A percentile compares a stretch with the other conserved stretches of the same genome.
Evolutionary conservation across 257 asterid genomes (phyloP).

Genomic region (Avicennia marina): DNA sequence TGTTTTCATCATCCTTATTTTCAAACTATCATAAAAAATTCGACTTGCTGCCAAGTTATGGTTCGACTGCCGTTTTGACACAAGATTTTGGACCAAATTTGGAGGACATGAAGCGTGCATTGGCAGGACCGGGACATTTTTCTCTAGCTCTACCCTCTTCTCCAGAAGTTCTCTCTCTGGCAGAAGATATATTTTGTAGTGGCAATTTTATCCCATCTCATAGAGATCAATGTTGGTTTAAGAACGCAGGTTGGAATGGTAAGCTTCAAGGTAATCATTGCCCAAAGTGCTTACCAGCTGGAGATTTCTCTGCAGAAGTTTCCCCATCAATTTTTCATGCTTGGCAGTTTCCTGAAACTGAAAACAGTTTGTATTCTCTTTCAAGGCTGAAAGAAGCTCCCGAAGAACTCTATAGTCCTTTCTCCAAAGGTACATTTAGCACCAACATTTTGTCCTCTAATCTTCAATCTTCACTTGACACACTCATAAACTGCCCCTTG

Average conservation of each 20-base stretch:
- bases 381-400: slow-evolving; percentile 21
- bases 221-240: slow-evolving; percentile 24
- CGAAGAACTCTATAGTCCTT: slow-evolving; percentile 17
- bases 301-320: slow-evolving; percentile 24
- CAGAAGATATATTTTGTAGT: slow-evolving; percentile 25
- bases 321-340: slow-evolving; percentile 20
- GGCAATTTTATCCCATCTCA: slow-evolving; percentile 18
- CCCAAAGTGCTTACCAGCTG: slow-evolving; percentile 31
- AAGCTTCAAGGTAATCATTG: slow-evolving; percentile 21
- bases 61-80: slow-evolving; percentile 17
- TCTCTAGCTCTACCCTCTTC: slow-evolving; percentile 32
- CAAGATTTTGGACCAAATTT: slow-evolving; percentile 26
- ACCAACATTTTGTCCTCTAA: slow-evolving; percentile 23
- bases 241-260: slow-evolving; percentile 17
- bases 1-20: slow-evolving; percentile 25
- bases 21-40: slow-evolving; percentile 22
- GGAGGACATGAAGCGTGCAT: slow-evolving; percentile 26
- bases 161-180: slow-evolving; percentile 24
- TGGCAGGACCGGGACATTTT: slow-evolving; percentile 22
- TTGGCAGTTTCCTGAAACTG: slow-evolving; percentile 32
- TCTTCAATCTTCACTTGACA: slow-evolving; percentile 23
- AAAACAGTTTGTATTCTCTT: slow-evolving; percentile 18
- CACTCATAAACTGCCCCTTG: slow-evolving; percentile 25
- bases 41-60: slow-evolving; percentile 23
- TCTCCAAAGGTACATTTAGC: slow-evolving; percentile 21